Base-by-base conservation (phyloP, 2,329 filamentous ascomycete genomes). In the Ilyonectria robusta region DNA sequence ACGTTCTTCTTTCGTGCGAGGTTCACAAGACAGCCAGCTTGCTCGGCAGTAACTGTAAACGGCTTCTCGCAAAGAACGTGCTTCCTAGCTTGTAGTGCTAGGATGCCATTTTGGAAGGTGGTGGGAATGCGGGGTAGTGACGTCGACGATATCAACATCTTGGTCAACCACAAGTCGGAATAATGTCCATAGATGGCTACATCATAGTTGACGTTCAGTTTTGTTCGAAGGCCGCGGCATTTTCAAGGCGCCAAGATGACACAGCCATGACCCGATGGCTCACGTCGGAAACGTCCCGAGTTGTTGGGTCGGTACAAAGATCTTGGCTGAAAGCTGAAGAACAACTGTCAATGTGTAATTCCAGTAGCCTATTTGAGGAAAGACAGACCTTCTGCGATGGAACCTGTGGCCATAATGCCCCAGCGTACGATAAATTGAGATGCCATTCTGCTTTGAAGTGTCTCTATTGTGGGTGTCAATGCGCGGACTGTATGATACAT, bases 31-130 rank as follows among this genome's bases (percentile, higher is more conserved):
- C 72, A 68, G 31, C 66, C 69, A 8, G 75, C 74, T 40, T 79
- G 75, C n/a, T 63, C 67, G 3, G 72, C 75, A 46, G 75, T 81
- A 64, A 81, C 68, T 1, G 78, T 76, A 59, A 81, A 77, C 0
- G 80, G 70, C 66, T 81, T 81, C 56, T 81, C 80, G 63, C 80
- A 82, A 1, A 82, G 74, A 4, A 81, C 74, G 55, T 81, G 74
- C 67, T 82, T 82, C 17, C 80, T 78, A 5, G 77, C 77, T 19
- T 67, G 69, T 37, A 81, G 78, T 1, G 78, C 78, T 26, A 78
- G 76, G 26, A 81, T 73, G 47, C 74, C 77, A 48, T 79, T 79
- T 44, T 78, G 72, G 63, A 77, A 78, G 70, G 35, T 81, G 80
- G 50, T 79, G 75, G 50, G 75, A 74, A 42, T 80, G 78, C 9